These are phyloP conservation scores for Aureobasidium sp. DNA, from an alignment of 2,329 filamentous ascomycete species.

Conservation along the genomic window DNA sequence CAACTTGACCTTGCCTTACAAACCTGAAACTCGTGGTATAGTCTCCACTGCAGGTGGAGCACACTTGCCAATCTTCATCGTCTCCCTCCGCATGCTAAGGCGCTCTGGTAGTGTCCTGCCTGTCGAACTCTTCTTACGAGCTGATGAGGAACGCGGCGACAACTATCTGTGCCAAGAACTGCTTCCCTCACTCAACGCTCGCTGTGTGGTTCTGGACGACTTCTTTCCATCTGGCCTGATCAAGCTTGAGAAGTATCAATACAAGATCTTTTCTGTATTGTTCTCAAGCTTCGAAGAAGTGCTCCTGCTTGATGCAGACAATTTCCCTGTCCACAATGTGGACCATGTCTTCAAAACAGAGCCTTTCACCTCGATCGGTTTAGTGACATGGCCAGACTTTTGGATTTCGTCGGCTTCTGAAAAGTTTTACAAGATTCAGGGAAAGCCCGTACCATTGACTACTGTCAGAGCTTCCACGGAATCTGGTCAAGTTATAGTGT, in stretches of 20 bases:
- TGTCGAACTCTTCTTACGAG: conserved; percentile 39
- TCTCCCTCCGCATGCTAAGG: conserved; percentile 33
- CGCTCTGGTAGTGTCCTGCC: conserved; percentile 37
- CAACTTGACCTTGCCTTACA: conserved; percentile 4
- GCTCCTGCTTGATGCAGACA: conserved; percentile 44
- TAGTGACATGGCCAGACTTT: conserved; percentile 44
- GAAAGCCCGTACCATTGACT: conserved; percentile 24
- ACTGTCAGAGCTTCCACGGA: conserved; percentile 30
- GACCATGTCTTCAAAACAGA: conserved; percentile 33
- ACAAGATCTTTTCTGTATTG: conserved; percentile 43
- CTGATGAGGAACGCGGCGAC: conserved; percentile 34
- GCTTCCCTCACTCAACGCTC: conserved; percentile 37
- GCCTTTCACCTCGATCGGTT: conserved; percentile 35
- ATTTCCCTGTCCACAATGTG: conserved; percentile 38
- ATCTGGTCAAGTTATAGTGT: conserved; percentile 40
- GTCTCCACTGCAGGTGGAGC: conserved; percentile 14
- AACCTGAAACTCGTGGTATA: conserved; percentile 9
- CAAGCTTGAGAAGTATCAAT: conserved; percentile 39
- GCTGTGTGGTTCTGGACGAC: conserved; percentile 38
- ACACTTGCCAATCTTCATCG: conserved; percentile 13
- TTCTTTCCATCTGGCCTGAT: conserved; percentile 28
- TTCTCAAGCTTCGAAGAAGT: conserved; percentile 45
- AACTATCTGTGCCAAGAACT: conserved; percentile 37
- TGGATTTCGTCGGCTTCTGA: conserved; percentile 36
- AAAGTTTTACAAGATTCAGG: conserved; percentile 34